These are phyloP conservation scores for Chaetomiaceae sp. DNA, from an alignment of 2,329 filamentous ascomycete species.

Conservation along the genomic window DNA sequence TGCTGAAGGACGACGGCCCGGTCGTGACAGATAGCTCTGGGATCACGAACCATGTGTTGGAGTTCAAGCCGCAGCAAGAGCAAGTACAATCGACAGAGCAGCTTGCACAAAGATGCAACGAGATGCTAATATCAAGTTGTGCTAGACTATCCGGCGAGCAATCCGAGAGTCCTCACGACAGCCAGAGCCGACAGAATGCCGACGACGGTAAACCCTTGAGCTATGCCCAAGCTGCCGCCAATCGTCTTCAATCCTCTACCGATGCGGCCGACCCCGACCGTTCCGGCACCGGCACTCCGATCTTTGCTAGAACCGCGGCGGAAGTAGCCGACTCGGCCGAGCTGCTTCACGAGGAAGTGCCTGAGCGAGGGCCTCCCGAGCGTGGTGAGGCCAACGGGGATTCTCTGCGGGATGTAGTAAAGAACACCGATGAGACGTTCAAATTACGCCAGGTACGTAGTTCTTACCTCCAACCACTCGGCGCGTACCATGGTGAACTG, in stretches of 20 bases:
- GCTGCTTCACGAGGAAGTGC: conserved; percentile 27
- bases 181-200: not conserved
- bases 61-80: conserved; percentile 24
- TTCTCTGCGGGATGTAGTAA: conserved; percentile 11
- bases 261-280: conserved; percentile 2
- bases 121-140: not conserved
- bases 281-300: conserved; percentile 26
- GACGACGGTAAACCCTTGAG: not conserved
- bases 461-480: not conserved
- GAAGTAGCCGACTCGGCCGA: conserved; percentile 33
- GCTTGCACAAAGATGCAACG: not conserved
- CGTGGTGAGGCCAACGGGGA: not conserved
- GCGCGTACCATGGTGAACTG: conserved; percentile 1
- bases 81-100: not conserved
- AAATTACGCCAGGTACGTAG: conserved; percentile 26
- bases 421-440: conserved; percentile 23
- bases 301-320: conserved; percentile 26
- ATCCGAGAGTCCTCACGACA: not conserved
- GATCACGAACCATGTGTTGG: conserved; percentile 44
- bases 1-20: conserved; percentile 56
- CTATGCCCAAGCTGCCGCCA: conserved; percentile 3
- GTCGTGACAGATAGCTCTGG: conserved; percentile 42
- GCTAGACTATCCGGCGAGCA: not conserved
- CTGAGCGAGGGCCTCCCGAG: conserved; percentile 18
- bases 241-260: conserved; percentile 3